Conservation (phyloP, 371 early-diverging fungal species). For the Mortierella sp. region DNA sequence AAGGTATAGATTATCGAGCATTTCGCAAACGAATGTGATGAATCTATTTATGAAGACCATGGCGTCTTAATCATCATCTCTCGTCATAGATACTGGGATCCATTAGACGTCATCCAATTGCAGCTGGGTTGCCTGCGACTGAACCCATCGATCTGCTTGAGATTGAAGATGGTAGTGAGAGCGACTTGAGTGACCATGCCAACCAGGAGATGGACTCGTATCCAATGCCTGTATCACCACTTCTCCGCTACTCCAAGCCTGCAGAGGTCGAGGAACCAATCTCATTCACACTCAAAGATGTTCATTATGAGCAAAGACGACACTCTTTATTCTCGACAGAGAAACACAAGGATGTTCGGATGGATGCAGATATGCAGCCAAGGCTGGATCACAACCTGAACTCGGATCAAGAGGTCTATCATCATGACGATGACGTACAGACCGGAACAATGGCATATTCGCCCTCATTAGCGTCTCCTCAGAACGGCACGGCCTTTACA, state of each 20-base stretch:
- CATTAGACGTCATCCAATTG: conserved; percentile 15
- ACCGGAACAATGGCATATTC: no score
- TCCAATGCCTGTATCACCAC: conserved; percentile 21
- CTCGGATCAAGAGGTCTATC: no score
- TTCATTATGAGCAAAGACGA: background rate
- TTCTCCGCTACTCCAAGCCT: conserved; percentile 18
- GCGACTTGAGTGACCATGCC: background rate
- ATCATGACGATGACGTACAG: no score
- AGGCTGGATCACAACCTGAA: background rate
- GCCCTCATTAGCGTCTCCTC: no score
- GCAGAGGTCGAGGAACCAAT: background rate
- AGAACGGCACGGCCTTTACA: no score
- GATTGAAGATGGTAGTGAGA: conserved; percentile 3
- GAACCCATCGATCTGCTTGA: background rate
- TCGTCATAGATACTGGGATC: conserved; percentile 26
- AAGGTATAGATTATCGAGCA: conserved; percentile 32
- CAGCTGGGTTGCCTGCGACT: conserved; percentile 4
- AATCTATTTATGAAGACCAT: background rate
- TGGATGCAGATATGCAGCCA: background rate
- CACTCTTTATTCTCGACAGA: background rate
- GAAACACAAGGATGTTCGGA: background rate
- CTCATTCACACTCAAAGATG: background rate
- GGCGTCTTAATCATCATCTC: background rate
- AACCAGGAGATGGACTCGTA: conserved; percentile 5
- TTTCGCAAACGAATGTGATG: no score